Evolutionary conservation across 2,329 filamentous ascomycete genomes (phyloP), one percentile per base, ranked within the genome.

Genomic region (Microsporum ferrugineum): DNA sequence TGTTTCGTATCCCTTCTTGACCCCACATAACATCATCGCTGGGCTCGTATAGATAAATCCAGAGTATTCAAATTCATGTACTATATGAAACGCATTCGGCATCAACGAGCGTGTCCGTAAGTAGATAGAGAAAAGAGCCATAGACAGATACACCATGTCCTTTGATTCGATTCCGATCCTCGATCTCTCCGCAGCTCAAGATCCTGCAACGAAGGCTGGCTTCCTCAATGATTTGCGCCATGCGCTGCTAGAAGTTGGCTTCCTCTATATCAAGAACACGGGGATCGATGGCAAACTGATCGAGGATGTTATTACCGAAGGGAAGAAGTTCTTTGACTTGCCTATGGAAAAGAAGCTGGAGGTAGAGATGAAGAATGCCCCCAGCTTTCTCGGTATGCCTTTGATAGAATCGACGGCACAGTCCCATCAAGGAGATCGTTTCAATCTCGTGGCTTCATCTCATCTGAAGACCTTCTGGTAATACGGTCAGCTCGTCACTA

Each of bases 241-340:
- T 72, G 88, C 89, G 0, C 76, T 95, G 36, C 82, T 95, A 68
- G 87, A 92, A 71, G 88, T 95, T n/a, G 90, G 90, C 1, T 95
- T 95, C 69, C 73, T 95, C 27, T 95, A 95, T 69, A 82, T 95
- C 63, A 87, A 86, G 70, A 91, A 95, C 69, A 86, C 88, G 1
- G 88, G 87, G 27, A 84, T 92, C 58, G 78, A 86, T 3, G 80
- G 86, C 14, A 77, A 81, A 43, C 75, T 92, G 59, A 84, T 88
- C 66, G 69, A 82, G 29, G 74, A 80, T 63, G 88, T 92, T 31
- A 84, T 89, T 59, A 68, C 75, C 1, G 80, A 90, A 68, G 88
- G 88, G 51, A 83, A 82, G 60, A 78, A 76, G 0, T 94, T 95
- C 73, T 95, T 95, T 68, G 83, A 89, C 63, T 79, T 95, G 61